A percentile compares a stretch with the other conserved stretches of the same genome.
phyloP scores from a whole-genome alignment of 495 filamentous ascomycete genomes.

The Mytilinidion resinicola region DNA sequence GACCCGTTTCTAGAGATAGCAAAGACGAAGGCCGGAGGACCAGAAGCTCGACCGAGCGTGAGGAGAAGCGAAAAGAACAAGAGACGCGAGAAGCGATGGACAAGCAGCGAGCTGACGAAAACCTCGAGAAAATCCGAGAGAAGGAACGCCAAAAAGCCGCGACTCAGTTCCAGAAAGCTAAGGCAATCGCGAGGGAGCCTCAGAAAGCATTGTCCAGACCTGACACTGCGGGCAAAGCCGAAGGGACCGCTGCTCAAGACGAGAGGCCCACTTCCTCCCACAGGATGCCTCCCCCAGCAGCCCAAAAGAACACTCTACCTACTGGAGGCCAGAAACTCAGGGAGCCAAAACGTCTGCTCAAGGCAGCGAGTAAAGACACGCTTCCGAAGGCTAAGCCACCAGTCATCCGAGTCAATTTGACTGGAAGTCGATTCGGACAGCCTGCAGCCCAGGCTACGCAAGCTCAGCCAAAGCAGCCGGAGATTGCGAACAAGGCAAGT shows the following conservation, averaged over 20 bases:
- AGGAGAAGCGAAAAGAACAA: conserved; percentile 58
- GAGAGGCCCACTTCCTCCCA: conserved; percentile 41
- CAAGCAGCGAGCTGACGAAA: conserved; percentile 48
- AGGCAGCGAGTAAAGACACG: conserved; percentile 59
- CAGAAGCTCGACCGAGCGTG: conserved; percentile 67
- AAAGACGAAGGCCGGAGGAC: conserved; percentile 52
- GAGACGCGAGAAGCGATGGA: conserved; percentile 54
- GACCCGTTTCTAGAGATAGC: conserved; percentile 16
- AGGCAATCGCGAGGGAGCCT: conserved; percentile 19
- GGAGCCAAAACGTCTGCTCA: conserved; percentile 56
- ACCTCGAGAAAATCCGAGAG: conserved; percentile 57
- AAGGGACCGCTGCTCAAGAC: conserved; percentile 23
- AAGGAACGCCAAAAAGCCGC: conserved; percentile 47
- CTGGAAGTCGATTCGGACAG: conserved; percentile 17
- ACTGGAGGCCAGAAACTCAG: conserved; percentile 46
- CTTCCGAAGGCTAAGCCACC: conserved; percentile 62
- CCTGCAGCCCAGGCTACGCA: conserved; percentile 29
- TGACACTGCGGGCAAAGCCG: conserved; percentile 8
- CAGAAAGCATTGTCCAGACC: conserved; percentile 10
- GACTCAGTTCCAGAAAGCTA: conserved; percentile 27
- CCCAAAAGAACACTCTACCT: conserved; percentile 48
- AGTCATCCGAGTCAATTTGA: conserved; percentile 70
- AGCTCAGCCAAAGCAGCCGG: conserved; percentile 42
- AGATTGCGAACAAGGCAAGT: conserved; percentile 58
- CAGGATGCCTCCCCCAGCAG: conserved; percentile 51